phyloP scores from a whole-genome alignment of 208 protist genomes.

The Trichomonas vaginalis region DNA sequence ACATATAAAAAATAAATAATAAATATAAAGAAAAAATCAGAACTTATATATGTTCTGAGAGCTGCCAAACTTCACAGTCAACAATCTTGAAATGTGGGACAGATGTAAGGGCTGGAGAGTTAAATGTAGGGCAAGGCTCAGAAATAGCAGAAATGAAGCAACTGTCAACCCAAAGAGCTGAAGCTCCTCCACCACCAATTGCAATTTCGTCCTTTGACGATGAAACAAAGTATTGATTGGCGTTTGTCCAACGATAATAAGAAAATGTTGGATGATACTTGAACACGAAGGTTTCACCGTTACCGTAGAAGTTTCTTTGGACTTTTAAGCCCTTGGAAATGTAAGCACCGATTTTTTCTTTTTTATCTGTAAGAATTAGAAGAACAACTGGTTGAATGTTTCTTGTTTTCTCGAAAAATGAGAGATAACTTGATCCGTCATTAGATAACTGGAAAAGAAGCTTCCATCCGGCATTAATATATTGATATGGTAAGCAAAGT shows the following conservation, averaged over 20 bases:
- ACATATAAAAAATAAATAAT: no score
- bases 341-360: not conserved
- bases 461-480: not conserved
- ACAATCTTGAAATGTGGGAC: not conserved
- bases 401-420: not conserved
- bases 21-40: not conserved
- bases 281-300: slow-evolving; percentile 3
- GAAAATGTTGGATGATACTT: not conserved
- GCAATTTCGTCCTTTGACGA: not conserved
- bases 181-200: not conserved
- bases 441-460: not conserved
- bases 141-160: not conserved
- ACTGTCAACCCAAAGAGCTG: not conserved
- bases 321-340: not conserved
- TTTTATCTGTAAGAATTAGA: not conserved
- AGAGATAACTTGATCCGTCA: not conserved
- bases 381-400: not conserved
- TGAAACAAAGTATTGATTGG: slow-evolving; percentile 8
- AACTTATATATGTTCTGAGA: not conserved
- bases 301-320: not conserved
- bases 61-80: not conserved
- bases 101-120: not conserved
- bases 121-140: not conserved
- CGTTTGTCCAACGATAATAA: not conserved
- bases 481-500: not conserved